A percentile compares a stretch with the other conserved stretches of the same genome.
Conservation (phyloP, 805 yeast species). For the Cyberlindnera suaveolens region DNA sequence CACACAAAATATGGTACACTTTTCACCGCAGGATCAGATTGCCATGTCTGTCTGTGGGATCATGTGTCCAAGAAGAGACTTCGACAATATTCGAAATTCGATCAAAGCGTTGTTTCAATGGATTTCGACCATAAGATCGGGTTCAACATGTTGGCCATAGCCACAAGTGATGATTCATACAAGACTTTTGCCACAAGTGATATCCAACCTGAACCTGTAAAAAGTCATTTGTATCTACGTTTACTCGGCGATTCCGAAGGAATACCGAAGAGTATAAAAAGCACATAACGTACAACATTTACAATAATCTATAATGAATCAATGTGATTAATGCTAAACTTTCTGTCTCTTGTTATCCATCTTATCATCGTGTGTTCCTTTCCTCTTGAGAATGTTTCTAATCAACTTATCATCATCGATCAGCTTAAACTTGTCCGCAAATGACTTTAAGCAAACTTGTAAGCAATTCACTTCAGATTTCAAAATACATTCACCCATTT, state of each 20-base stretch:
- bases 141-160: constrained; percentile 32
- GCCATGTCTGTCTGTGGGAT: constrained; percentile 87
- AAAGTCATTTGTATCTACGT: constrained; percentile 15
- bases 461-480: constrained; percentile 51
- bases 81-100: constrained; percentile 55
- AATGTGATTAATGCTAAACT: constrained; percentile 2
- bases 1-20: constrained; percentile 74
- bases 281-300: background rate
- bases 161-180: constrained; percentile 44
- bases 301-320: background rate
- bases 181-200: constrained; percentile 29
- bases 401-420: constrained; percentile 57
- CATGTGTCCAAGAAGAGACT: constrained; percentile 74
- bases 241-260: constrained; percentile 16
- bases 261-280: constrained; percentile 8
- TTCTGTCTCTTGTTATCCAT: constrained; percentile 26
- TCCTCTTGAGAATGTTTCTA: constrained; percentile 53
- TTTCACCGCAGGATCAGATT: constrained; percentile 89
- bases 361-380: constrained; percentile 22
- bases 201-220: constrained; percentile 10
- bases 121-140: constrained; percentile 29
- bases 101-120: constrained; percentile 37
- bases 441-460: constrained; percentile 27
- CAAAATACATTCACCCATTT: constrained; percentile 51
- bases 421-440: constrained; percentile 29